A percentile compares a stretch with the other conserved stretches of the same genome.
Evolutionary conservation across 2,329 filamentous ascomycete species (phyloP).

Genomic region (Sarocladiaceae sp.): DNA sequence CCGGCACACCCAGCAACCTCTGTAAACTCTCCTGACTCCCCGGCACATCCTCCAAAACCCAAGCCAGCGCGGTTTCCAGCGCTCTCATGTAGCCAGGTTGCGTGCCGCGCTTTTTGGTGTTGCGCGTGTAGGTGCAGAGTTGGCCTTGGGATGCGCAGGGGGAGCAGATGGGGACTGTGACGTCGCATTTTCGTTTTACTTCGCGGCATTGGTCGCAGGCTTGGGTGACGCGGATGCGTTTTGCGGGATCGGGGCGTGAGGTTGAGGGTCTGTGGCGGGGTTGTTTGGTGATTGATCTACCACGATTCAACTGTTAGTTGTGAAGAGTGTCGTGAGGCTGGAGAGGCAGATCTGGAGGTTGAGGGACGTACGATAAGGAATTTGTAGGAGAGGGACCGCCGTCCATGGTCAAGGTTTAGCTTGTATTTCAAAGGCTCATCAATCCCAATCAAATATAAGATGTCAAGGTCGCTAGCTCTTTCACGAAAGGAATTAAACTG

Average conservation of each 20-base stretch:
- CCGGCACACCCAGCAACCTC: neutral
- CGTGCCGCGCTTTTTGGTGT: conserved; percentile 7
- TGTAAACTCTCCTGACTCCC: conserved; percentile 4
- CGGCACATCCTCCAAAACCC: conserved; percentile 5
- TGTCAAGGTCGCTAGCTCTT: neutral
- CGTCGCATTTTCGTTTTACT: conserved; percentile 6
- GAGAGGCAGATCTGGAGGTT: neutral
- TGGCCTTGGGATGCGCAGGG: conserved; percentile 1
- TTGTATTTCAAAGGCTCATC: no score
- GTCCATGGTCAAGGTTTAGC: neutral
- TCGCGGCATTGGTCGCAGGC: conserved; percentile 9
- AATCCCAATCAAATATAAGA: no score
- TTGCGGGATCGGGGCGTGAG: neutral
- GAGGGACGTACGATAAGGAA: neutral
- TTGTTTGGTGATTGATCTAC: neutral
- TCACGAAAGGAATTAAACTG: no score
- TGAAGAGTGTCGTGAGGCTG: no score
- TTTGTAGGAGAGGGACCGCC: conserved; percentile 1
- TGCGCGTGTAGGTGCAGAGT: conserved; percentile 5
- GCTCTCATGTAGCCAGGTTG: conserved; percentile 6
- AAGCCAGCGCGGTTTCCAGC: conserved; percentile 1
- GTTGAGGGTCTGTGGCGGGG: neutral
- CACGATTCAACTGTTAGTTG: no score
- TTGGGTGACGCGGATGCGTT: conserved; percentile 7
- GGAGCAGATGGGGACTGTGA: conserved; percentile 6